phyloP scores from a whole-genome alignment of 75 land plant species.

The Cupressus sempervirens region DNA sequence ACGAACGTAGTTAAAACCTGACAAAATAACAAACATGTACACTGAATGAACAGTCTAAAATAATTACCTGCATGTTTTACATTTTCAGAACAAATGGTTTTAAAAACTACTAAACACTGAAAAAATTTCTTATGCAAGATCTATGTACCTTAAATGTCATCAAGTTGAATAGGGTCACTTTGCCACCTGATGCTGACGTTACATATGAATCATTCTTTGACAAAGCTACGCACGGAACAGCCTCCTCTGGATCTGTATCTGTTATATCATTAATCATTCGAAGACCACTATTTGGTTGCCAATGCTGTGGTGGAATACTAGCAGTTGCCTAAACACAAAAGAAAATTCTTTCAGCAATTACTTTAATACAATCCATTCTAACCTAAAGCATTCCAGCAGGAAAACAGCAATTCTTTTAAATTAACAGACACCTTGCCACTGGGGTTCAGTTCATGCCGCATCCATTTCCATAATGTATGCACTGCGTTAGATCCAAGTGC shows the following conservation, averaged over 20 bases:
- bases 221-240: conserved; percentile 65
- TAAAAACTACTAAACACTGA: not conserved
- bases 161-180: conserved; percentile 74
- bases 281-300: conserved; percentile 62
- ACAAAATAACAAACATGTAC: not conserved
- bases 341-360: not conserved
- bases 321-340: conserved; percentile 45
- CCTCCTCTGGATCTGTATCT: conserved; percentile 46
- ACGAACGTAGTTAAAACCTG: conserved; percentile 72
- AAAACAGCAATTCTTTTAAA: not conserved
- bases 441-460: conserved; percentile 62
- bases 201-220: conserved; percentile 92
- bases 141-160: conserved; percentile 73
- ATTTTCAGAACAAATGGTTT: not conserved
- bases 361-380: not conserved
- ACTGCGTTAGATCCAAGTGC: conserved; percentile 73
- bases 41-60: not conserved
- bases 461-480: conserved; percentile 91
- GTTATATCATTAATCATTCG: conserved; percentile 57
- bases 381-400: not conserved
- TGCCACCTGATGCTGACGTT: conserved; percentile 84
- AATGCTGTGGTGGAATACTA: conserved; percentile 48
- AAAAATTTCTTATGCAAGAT: not conserved
- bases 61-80: not conserved
- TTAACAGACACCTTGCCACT: conserved; percentile 56